Evolutionary conservation across 352 stramenopile species (phyloP), one percentile per base, ranked within the genome.

Genomic region (Globisporangium emineosum): DNA sequence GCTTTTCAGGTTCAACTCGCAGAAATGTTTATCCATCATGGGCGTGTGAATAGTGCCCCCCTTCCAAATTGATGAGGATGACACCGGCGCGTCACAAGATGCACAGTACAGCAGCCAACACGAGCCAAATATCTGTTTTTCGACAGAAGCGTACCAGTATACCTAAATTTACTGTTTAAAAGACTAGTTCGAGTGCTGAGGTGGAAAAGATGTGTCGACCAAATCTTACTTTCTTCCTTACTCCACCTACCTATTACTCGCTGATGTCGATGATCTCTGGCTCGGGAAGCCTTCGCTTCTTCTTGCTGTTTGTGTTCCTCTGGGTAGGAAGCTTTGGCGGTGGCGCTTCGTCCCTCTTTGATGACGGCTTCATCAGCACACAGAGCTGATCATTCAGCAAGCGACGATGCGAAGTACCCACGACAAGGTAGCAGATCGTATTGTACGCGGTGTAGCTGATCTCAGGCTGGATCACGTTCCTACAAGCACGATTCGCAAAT

Each of bases 391-490:
- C 37, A 3, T 50, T 59, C 35, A 58, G 40, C 53, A 79, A 55
- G 3, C 72, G 74, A 9, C 72, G 72, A 57, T 78, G 73, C 45
- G 66, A 69, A 4, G 75, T 59, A 7, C 80, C 80, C 25, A 71
- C 65, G 25, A 86, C 78, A 10, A 92, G 47, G 62, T 91, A 92
- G 60, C 80, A 88, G 32, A 86, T 89, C 21, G 83, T 92, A 52
- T 78, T 87, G 67, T 90, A 92, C 12, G 83, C 76, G 2, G 83
- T 90, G 63, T 90, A 90, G 59, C 78, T 86, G 73, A 92, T 90
- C 17, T 92, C 83, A 8, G 78, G 78, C 42, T 88, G 76, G 30
- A 91, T 47, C 21, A 88, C 60, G 27, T 85, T 71, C 32, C 78
- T 86, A 61, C 10, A 19, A 43, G 10, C 35, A 33, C 15, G 30